Percentiles rank a stretch among this genome's conserved stretches.
phyloP scores from a whole-genome alignment of 306 rosid genomes.

The Fagus sylvatica region DNA sequence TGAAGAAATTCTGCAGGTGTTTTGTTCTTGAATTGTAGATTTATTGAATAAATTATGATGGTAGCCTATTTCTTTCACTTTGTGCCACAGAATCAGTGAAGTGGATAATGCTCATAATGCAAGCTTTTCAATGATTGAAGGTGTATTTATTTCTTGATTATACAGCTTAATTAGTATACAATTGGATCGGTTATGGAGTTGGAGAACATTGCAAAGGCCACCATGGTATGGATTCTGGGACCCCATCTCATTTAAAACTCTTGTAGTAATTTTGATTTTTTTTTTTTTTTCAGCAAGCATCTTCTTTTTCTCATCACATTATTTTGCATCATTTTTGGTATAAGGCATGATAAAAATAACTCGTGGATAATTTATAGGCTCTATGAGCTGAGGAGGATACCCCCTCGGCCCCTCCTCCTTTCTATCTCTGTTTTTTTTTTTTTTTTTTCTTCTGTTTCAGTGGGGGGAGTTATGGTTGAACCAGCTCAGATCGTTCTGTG shows the following conservation, averaged over 20 bases:
- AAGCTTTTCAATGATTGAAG: background rate
- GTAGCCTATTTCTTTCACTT: background rate
- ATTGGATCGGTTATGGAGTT: background rate
- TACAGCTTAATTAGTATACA: background rate
- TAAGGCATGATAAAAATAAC: background rate
- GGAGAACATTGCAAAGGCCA: background rate
- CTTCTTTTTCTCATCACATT: background rate
- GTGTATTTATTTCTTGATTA: background rate
- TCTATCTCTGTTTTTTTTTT: too few species aligned
- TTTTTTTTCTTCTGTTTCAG: too few species aligned
- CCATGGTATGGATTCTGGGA: background rate
- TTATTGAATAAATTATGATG: background rate
- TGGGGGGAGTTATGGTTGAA: too few species aligned
- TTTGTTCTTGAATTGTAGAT: background rate
- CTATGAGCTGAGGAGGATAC: too few species aligned
- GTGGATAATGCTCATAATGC: background rate
- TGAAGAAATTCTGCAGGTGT: too few species aligned
- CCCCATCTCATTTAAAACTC: background rate
- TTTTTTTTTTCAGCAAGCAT: background rate
- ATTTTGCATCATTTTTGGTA: background rate
- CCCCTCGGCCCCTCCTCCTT: too few species aligned
- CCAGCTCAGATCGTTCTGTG: too few species aligned
- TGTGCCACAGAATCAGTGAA: background rate
- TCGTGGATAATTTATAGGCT: background rate
- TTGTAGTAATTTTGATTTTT: background rate